Conservation (phyloP, 257 asterid genomes). For the Perilla frutescens region DNA sequence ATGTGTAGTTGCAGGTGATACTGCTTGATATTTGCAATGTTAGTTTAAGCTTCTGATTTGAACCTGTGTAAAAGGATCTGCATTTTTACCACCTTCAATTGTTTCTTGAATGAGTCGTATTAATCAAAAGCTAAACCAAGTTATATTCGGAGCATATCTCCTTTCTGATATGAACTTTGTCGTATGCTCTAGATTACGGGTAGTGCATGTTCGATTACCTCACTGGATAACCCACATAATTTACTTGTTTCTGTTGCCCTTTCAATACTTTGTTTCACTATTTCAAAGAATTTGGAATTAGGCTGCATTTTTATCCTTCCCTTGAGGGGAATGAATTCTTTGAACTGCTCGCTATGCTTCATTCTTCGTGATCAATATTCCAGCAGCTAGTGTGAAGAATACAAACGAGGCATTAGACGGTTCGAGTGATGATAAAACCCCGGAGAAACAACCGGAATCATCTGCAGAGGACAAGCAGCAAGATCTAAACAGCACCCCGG, state of each 20-base stretch:
- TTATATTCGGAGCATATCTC: neutral
- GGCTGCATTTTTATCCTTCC: neutral
- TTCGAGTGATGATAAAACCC: slow-evolving; percentile 33
- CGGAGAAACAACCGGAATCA: slow-evolving; percentile 42
- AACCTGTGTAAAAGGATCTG: neutral
- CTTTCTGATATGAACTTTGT: neutral
- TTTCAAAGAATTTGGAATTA: neutral
- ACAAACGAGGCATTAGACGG: slow-evolving; percentile 40
- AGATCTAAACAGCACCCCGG: slow-evolving; percentile 45
- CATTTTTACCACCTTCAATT: too few species aligned
- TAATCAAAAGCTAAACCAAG: neutral
- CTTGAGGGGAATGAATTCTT: too few species aligned
- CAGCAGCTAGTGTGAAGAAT: slow-evolving; percentile 49
- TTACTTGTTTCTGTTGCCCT: neutral
- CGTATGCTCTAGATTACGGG: neutral
- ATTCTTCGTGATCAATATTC: slow-evolving; percentile 19
- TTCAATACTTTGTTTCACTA: neutral
- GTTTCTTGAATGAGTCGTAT: too few species aligned
- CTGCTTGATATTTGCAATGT: neutral
- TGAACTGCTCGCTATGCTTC: neutral
- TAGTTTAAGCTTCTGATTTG: neutral
- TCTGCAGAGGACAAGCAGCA: slow-evolving; percentile 54
- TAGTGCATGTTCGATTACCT: neutral
- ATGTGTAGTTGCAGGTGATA: neutral
- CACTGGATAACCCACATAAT: neutral